These are phyloP conservation scores for Pichia sp. DNA, from an alignment of 1,139 yeast species.

Conservation along the genomic window DNA sequence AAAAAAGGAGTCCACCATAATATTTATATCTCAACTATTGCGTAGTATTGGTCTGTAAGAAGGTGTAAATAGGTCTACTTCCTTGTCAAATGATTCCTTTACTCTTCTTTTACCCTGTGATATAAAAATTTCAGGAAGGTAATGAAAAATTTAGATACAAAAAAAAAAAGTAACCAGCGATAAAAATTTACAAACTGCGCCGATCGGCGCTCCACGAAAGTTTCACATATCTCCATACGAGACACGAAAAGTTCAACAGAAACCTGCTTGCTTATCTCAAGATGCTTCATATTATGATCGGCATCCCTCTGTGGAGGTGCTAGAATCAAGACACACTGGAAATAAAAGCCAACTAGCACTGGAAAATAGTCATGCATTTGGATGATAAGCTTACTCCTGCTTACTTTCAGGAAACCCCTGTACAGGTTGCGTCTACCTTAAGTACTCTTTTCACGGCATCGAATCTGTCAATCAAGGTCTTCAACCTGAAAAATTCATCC, in stretches of 20 bases:
- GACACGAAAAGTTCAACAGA: background rate
- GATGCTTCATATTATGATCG: background rate
- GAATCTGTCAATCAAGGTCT: conserved; percentile 49
- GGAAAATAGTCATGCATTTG: conserved; percentile 4
- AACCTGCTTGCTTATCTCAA: background rate
- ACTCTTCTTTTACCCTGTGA: background rate
- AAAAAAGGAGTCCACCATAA: conserved; percentile 56
- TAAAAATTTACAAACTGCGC: background rate
- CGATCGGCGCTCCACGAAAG: conserved; percentile 7
- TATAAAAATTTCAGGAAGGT: background rate
- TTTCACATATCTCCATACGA: conserved; percentile 4
- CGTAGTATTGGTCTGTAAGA: too few relatives aligned
- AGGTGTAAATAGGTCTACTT: too few relatives aligned
- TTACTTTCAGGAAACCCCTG: conserved; percentile 37
- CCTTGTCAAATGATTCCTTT: too few relatives aligned
- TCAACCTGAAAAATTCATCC: conserved; percentile 42
- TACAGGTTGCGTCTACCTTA: conserved; percentile 37
- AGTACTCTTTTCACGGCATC: conserved; percentile 47
- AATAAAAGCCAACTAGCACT: background rate
- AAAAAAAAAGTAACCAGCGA: conserved; percentile 1
- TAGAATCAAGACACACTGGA: too few relatives aligned
- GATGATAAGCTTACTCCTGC: conserved; percentile 21
- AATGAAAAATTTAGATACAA: background rate
- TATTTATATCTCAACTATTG: too few relatives aligned
- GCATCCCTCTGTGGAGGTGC: too few relatives aligned